A percentile compares a stretch with the other conserved stretches of the same genome.
These are phyloP conservation scores for Chlorella vulgaris DNA, from an alignment of 139 green algal genomes.

Conservation along the genomic window DNA sequence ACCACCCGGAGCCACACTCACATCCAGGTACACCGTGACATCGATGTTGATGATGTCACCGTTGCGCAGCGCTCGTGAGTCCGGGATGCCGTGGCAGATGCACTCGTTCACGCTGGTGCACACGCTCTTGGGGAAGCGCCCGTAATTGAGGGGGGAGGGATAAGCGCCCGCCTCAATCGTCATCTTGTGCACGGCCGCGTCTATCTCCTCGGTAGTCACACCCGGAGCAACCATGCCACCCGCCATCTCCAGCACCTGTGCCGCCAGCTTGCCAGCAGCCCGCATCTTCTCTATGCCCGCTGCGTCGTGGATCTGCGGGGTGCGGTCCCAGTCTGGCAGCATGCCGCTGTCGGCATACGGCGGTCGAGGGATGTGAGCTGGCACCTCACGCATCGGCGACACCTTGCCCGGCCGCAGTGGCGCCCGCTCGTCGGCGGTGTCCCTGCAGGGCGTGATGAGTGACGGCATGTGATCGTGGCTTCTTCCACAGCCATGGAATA, in stretches of 20 bases:
- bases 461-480: too few relatives aligned
- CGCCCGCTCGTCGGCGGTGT: background rate
- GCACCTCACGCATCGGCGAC: conserved; percentile 62
- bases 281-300: conserved; percentile 81
- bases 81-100: conserved; percentile 94
- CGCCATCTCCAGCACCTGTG: conserved; percentile 61
- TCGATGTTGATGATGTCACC: conserved; percentile 98
- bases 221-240: conserved; percentile 62
- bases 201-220: conserved; percentile 95
- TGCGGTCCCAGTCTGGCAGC: conserved; percentile 63
- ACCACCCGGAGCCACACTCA: conserved; percentile 16
- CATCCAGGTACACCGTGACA: conserved; percentile 94
- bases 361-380: conserved; percentile 70
- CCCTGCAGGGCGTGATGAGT: background rate
- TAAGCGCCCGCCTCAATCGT: conserved; percentile 88
- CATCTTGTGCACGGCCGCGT: conserved; percentile 88
- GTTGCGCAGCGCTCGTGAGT: conserved; percentile 69
- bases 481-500: too few relatives aligned
- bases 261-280: conserved; percentile 84
- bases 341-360: conserved; percentile 75
- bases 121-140: conserved; percentile 95
- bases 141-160: conserved; percentile 94
- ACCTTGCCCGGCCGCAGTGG: conserved; percentile 55
- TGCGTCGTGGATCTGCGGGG: conserved; percentile 68
- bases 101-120: conserved; percentile 99